Evolutionary conservation across 2,329 filamentous ascomycete genomes (phyloP), one percentile per base, ranked within the genome.

Genomic region (Rutstroemia sp.): DNA sequence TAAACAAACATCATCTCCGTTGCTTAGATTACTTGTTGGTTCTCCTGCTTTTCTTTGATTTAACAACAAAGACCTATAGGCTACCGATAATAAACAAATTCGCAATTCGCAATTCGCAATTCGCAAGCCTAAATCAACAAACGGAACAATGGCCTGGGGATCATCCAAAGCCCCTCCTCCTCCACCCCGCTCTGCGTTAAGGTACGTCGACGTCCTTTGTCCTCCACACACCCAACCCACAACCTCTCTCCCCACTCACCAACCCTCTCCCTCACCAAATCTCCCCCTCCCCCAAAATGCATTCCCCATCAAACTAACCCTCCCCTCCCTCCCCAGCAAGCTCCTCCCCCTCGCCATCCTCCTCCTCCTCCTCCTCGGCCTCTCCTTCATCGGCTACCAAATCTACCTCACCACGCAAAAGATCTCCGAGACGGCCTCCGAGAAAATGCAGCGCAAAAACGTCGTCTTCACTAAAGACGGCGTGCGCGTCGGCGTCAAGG

Each of bases 381-480:
- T 79, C 47, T 85, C 77, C 56, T 89, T 82, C 73, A 75, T 92
- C 57, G 79, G 81, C 59, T 90, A 89, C 71, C 84, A 88, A 59
- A 78, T 91, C 69, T 91, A 87, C 72, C 71, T 87, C 54, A 83
- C 83, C 71, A 77, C 81, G 55, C 77, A 76, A 72, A 79, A 87
- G 70, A 84, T 92, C 64, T 79, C 81, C 59, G 75, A 81, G 58
- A 77, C 80, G 57, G 86, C 87, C 48, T 80, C 79, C 49, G 77
- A 86, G 71, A 82, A 82, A 67, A 87, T 91, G 81, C 83, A 85
- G 69, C 82, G 82, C 73, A 88, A 87, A 74, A 87, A 91, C 69
- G 80, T 92, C 56, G 76, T 83, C 42, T 87, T 90, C 71, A 86
- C 84, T 40, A 89, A 88, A 69, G 87, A 90, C 56, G 88, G 88